Evolutionary conservation across 306 rosid genomes (phyloP).

Genomic region (Comarum palustre): DNA sequence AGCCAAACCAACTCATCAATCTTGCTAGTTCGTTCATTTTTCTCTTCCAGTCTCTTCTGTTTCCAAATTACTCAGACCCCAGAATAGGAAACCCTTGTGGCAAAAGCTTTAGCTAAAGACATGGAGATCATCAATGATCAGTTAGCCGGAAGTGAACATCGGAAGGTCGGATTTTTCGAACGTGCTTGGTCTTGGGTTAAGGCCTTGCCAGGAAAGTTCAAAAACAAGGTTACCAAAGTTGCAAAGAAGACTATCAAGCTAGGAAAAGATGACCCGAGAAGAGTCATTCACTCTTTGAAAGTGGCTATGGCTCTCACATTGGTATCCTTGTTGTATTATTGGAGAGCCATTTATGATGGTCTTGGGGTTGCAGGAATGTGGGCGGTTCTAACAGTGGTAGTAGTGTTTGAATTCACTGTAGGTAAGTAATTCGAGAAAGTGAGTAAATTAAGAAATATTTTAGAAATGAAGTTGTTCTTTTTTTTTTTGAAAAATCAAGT

Average conservation of each 20-base stretch:
- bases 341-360: slow-evolving; percentile 71
- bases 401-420: slow-evolving; percentile 76
- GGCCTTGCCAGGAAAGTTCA: slow-evolving; percentile 36
- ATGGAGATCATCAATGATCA: slow-evolving; percentile 47
- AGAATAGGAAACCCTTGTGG: slow-evolving; percentile 13
- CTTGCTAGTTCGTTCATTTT: slow-evolving; percentile 22
- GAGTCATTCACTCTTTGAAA: slow-evolving; percentile 80
- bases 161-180: slow-evolving; percentile 19
- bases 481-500: too few species aligned
- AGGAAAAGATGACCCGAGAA: slow-evolving; percentile 82
- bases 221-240: slow-evolving; percentile 36
- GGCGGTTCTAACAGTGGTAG: slow-evolving; percentile 90
- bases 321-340: slow-evolving; percentile 70
- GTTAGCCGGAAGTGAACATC: slow-evolving; percentile 22
- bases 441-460: background rate
- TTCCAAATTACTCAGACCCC: slow-evolving; percentile 6
- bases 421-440: slow-evolving; percentile 40
- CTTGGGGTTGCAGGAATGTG: slow-evolving; percentile 86
- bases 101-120: slow-evolving; percentile 10
- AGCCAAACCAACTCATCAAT: slow-evolving; percentile 14
- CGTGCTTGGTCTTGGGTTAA: slow-evolving; percentile 20
- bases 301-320: slow-evolving; percentile 87
- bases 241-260: slow-evolving; percentile 46
- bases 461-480: background rate
- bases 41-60: slow-evolving; percentile 14